Base-by-base conservation (phyloP, 164 flowering plant genomes). In the Taxillus chinensis region DNA sequence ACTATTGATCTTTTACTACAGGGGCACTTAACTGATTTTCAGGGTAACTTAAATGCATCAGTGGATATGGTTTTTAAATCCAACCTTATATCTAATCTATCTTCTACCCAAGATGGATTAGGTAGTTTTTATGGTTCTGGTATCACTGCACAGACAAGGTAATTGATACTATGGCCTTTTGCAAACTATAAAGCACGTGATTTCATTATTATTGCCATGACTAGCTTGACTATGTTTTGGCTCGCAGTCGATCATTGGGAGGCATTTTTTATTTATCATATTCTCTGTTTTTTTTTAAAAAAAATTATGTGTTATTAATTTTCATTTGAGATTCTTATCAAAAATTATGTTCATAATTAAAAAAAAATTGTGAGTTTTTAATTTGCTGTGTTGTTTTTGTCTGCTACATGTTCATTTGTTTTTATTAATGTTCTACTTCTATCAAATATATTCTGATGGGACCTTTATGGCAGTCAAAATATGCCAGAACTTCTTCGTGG, bases 61-160 rank as follows among this genome's bases (percentile, higher is more conserved):
- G 68, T 64, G 16, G 72, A 68, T 46, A 41, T 50, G 8, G 39
- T 55, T 68, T 63, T 64, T 52, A 43, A 59, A 55, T 67, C 60
- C 40, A 64, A 61, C 59, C 56, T 51, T 41, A 55, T 54, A 60
- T 58, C 72, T 39, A 54, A 67, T 40, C 5, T n/a, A 13, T 61
- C 68, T 57, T 55, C 59, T 61, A 38, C 67, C 5, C 40, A 56
- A 38, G 71, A 64, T 27, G 45, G 57, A 41, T 14, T 66, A 61
- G 59, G 8, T 65, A 73, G 60, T 16, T 43, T 62, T 49, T n/a
- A 57, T 63, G 65, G 67, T 5, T 39, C 60, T n/a, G 62, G 55
- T 57, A n/a, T 41, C 9, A 49, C 61, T 60, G 41, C 65, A 41
- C 68, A 55, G 61, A 57, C 67, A 64, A 73, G 79, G 79, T 76